Conservation (phyloP, 495 filamentous ascomycete genomes). For the Aspergillus olivimuriae region DNA sequence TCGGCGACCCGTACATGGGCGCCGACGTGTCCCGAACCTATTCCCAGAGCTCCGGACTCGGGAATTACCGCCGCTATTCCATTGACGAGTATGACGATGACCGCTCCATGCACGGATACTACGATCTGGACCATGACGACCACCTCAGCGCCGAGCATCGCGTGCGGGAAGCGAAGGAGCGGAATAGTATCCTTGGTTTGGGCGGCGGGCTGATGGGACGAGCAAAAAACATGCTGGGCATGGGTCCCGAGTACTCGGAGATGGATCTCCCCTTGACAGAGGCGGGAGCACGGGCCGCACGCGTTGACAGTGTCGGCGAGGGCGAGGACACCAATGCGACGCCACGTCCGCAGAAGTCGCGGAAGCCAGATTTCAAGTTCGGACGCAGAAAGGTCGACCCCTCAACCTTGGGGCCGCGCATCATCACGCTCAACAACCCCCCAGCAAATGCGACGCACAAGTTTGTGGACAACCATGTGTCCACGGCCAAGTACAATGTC, state of each 20-base stretch:
- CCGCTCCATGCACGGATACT: constrained; percentile 57
- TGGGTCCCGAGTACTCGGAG: constrained; percentile 88
- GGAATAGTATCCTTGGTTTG: constrained; percentile 81
- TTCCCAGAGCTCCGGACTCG: constrained; percentile 77
- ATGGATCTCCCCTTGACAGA: constrained; percentile 97
- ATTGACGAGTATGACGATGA: constrained; percentile 77
- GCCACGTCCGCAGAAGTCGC: constrained; percentile 51
- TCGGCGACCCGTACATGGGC: constrained; percentile 43
- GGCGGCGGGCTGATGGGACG: constrained; percentile 81
- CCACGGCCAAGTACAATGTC: constrained; percentile 96
- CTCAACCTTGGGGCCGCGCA: constrained; percentile 80
- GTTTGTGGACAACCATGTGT: constrained; percentile 93
- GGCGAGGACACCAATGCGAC: constrained; percentile 24
- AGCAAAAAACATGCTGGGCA: constrained; percentile 85
- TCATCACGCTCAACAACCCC: constrained; percentile 96
- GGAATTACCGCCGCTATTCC: constrained; percentile 87
- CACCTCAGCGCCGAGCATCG: constrained; percentile 48
- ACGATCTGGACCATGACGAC: constrained; percentile 50
- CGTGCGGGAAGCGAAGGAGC: constrained; percentile 56
- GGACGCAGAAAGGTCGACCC: constrained; percentile 80
- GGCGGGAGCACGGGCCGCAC: constrained; percentile 47
- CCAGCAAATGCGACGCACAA: constrained; percentile 84
- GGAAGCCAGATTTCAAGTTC: constrained; percentile 79
- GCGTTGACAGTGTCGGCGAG: constrained; percentile 27
- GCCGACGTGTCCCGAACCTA: constrained; percentile 46